Evolutionary conservation across 108 stramenopile species (phyloP), one percentile per base, ranked within the genome.

Genomic region (Fragilaria crotonensis): DNA sequence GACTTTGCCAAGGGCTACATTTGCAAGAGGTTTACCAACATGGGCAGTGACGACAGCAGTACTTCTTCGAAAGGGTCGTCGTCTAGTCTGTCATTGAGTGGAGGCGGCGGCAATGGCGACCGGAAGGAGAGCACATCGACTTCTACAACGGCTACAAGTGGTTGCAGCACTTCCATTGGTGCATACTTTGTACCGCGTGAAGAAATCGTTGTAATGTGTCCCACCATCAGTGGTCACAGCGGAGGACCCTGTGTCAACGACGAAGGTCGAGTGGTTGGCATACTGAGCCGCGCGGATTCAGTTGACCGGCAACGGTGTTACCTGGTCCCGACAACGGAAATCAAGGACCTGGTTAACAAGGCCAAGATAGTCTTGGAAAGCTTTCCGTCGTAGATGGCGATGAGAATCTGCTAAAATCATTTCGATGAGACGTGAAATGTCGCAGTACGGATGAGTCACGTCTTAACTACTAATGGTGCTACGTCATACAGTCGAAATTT

Each of bases 201-300:
- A 62, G 89, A 86, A 69, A 80, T 90, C 61, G 80, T 86, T 0
- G 72, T 80, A 5, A 81, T 79, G 22, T 86, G 82, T 44, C 78
- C 82, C 1, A 84, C 89, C 2, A 90, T 82, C 44, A 60, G 57
- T 18, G 89, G 89, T 5, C 82, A 90, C 45, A 76, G 74, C 20
- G 89, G 89, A 20, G 89, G 89, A 2, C 85, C 89, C 9, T 86
- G 83, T 58, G 78, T 90, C 2, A 86, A 86, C 57, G 76, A 82
- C 20, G 77, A 84, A 51, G 89, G 89, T 26, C 71, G 62, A 68
- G 89, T 90, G 2, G 65, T 90, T 33, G 89, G 89, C 18, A 90
- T 90, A 48, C 63, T 86, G 5, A 79, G 78, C 28, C 58, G 84
- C 25, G 78, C 73, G 2, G 88, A 89, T 65, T 82, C 88, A 22